Evolutionary conservation across 1,139 yeast genomes (phyloP), one percentile per base, ranked within the genome.

Genomic region (Protomyces inundatus): DNA sequence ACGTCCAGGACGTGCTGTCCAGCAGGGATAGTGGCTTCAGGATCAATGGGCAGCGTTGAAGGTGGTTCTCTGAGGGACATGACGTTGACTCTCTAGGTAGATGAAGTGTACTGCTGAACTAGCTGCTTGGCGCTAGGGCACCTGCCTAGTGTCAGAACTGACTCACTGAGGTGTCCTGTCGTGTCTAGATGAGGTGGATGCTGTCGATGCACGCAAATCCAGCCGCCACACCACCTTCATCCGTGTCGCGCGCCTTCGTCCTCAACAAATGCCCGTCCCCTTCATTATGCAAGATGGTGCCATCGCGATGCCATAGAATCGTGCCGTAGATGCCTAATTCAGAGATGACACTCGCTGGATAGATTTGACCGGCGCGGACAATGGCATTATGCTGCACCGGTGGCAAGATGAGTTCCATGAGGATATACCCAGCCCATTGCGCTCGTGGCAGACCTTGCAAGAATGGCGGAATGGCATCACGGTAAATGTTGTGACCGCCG

Each of bases 141-240:
- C 23, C 23, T 23, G 23, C 2, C 1, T 1, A 23, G 23, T 23
- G 23, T 2, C 23, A 2, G 23, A 39, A 12, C 14, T 37, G 42
- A 39, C 6, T 14, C 14, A 39, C n/a, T 12, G 5, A 7, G 42
- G 2, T 12, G 42, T 12, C 16, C 42, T 12, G 42, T 12, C 16
- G n/a, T 12, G 42, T 10, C 32, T 16, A 42, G 12, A 42, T n/a
- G 16, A 58, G 36, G 33, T 42, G 23, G 16, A 56, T 56, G 12
- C 56, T 51, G 75, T 93, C 98, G 61, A 93, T 90, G 75, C 97
- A 90, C 9, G 98, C 98, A 76, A 88, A 93, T 0, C 98, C 98
- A 12, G 98, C 98, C 37, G 98, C 98, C 40, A 93, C 97, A 46
- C 98, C 98, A 58, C 98, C 98, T 77, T 93, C 98, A 75, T 93